A percentile compares a stretch with the other conserved stretches of the same genome.
Conservation (phyloP, 306 rosid genomes). For the Lupinus albus region DNA sequence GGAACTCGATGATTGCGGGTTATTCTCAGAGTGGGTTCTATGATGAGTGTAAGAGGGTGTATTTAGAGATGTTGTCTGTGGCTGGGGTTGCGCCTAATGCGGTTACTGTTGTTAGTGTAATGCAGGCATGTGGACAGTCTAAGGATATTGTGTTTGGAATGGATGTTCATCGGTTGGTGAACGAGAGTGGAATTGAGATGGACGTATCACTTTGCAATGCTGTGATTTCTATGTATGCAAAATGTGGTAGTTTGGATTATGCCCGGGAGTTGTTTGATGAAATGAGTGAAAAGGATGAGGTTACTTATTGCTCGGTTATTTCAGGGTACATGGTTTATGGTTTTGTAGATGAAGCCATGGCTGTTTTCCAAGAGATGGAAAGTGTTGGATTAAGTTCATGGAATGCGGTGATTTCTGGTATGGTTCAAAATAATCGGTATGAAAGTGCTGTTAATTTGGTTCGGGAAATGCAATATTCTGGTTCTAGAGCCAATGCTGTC, state of each 20-base stretch:
- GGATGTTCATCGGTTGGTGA: constrained; percentile 60
- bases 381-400: constrained; percentile 58
- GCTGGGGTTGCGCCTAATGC: constrained; percentile 54
- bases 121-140: constrained; percentile 92
- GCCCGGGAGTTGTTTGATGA: constrained; percentile 69
- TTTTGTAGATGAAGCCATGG: constrained; percentile 65
- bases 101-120: constrained; percentile 61
- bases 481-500: constrained; percentile 65
- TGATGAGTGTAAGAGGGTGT: constrained; percentile 67
- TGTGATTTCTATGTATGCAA: constrained; percentile 72
- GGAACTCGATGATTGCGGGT: constrained; percentile 89
- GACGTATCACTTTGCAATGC: constrained; percentile 70
- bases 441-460: constrained; percentile 57
- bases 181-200: constrained; percentile 53
- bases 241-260: constrained; percentile 79
- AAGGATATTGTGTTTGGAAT: constrained; percentile 68
- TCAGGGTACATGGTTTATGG: constrained; percentile 80
- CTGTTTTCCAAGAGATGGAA: constrained; percentile 53
- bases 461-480: constrained; percentile 58
- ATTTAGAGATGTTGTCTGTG: constrained; percentile 53
- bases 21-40: constrained; percentile 75
- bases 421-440: constrained; percentile 71
- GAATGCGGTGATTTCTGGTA: constrained; percentile 79
- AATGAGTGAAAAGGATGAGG: constrained; percentile 72
- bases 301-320: constrained; percentile 66